Base-by-base conservation (phyloP, 2,329 filamentous ascomycete genomes). In the Talaromyces rugulosus region DNA sequence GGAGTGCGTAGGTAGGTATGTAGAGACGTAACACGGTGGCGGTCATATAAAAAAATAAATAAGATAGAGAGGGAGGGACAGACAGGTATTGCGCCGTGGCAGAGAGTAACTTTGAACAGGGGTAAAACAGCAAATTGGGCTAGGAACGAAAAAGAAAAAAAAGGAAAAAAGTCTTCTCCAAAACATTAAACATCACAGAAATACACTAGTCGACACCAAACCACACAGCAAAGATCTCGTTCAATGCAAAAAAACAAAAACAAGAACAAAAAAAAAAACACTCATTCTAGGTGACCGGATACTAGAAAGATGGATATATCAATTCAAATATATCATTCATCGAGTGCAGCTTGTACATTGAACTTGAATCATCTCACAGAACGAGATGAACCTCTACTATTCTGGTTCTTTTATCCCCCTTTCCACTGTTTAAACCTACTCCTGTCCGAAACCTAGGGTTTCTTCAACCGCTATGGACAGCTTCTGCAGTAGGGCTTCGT, bases 361-460 rank as follows among this genome's bases (percentile, higher is more conserved):
- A 47, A 40, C 36, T 40, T n/a, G 36, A 40, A 40, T 40, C 14
- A 16, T 40, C 16, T 47, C 42, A 23, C 11, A 27, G 11, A 18
- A 27, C n/a, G 23, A 47, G 11, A 23, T 18, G 44, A 27, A 27
- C 44, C 44, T 47, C 44, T 12, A 47, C 23, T 47, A 47, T 47
- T 40, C 16, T 40, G 36, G 16, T 40, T 40, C 44, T 18, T 47
- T 47, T 27, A 9, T 14, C 40, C n/a, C 40, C 23, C 18, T 18
- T 58, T 31, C 18, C 28, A 18, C 18, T 14, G 44, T 31, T n/a
- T 8, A 53, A 27, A 18, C 71, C 74, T 92, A 99, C 81, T 99
- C 95, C 81, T 99, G 95, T 67, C 95, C 95, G 75, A 99, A 99
- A 65, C 95, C 95, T 82, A 99, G 93, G 0, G 95, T 99, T 81